phyloP scores from a whole-genome alignment of 495 filamentous ascomycete species.

The Hyaloscypha variabilis region DNA sequence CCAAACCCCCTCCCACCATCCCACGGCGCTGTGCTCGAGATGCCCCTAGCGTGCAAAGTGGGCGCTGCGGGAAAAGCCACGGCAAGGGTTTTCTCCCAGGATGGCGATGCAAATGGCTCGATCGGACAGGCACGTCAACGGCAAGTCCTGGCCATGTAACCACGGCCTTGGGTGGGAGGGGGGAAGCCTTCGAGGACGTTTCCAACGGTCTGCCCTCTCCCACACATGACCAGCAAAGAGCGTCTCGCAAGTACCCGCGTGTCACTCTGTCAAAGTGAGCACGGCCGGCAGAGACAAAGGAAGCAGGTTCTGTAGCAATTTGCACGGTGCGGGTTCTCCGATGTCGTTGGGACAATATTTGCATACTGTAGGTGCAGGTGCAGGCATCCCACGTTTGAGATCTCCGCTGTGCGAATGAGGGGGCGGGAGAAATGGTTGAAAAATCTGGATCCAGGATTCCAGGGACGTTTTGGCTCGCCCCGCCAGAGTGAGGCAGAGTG shows the following conservation, averaged over 20 bases:
- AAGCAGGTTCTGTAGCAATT: neutral
- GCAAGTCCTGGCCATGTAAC: neutral
- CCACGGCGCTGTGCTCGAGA: too few relatives aligned
- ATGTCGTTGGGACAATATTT: slow-evolving; percentile 1
- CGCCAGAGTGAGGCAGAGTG: too few relatives aligned
- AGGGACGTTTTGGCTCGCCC: too few relatives aligned
- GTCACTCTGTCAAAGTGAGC: neutral
- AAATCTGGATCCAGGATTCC: slow-evolving; percentile 16
- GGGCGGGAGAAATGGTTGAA: slow-evolving; percentile 2
- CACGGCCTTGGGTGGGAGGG: slow-evolving; percentile 2
- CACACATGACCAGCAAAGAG: neutral
- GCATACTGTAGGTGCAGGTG: neutral
- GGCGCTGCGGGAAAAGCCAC: slow-evolving; percentile 4
- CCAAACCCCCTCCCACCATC: neutral
- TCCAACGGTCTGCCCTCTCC: neutral
- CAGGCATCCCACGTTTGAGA: slow-evolving; percentile 18
- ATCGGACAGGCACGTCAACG: slow-evolving; percentile 2
- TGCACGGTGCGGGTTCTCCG: slow-evolving; percentile 2
- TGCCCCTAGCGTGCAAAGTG: too few relatives aligned
- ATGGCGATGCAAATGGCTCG: neutral
- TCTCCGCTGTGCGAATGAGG: neutral
- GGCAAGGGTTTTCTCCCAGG: neutral
- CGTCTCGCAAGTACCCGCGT: neutral
- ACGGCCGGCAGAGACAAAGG: neutral
- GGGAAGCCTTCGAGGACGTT: neutral